Base-by-base conservation (phyloP, 306 rosid genomes). In the Arachis hypogaea region DNA sequence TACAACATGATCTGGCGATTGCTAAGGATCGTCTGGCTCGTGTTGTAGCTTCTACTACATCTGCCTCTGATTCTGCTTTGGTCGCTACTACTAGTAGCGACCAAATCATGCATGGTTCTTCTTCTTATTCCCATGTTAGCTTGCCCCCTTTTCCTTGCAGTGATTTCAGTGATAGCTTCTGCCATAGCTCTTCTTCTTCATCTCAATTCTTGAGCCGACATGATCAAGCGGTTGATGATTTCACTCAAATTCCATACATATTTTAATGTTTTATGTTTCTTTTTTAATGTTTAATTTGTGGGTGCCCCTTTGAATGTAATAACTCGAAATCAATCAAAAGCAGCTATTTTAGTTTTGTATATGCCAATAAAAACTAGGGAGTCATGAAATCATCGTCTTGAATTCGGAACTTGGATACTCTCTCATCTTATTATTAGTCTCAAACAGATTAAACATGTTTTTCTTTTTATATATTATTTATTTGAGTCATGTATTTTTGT, bases 21-120 rank as follows among this genome's bases (percentile, higher is more conserved):
- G 97, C 97, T 3, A 86, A 84, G 75, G 92, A 94, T n/a, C 94
- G 96, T 42, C 96, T 94, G 6, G 91, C 97, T 63, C 82, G 76
- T 43, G 79, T 77, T 47, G 84, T 85, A 5, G 71, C 83, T 29
- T 66, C 73, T 36, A 14, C 85, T 47, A 58, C 73, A 4, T 54
- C 71, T 11, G 62, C 68, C 7, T 2, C 81, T 57, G 33, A 71
- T 9, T 8, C 59, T 1, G 11, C 62, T 3, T 28, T 59, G 1
- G 5, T 77, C 36, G 6, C 78, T 11, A 56, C 73, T 8, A 29
- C 78, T 55, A 33, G 38, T 33, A 33, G 38, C 38, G 38, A 33
- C 4, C 50, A 72, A 59, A 36, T 68, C 47, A 66, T 79, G 63
- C 79, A 83, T 74, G 54, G 38, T 33, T 33, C 38, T 33, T 33